Base-by-base conservation (phyloP, 192 early-diverging fungal species). In the Helicostylum pulchrum region DNA sequence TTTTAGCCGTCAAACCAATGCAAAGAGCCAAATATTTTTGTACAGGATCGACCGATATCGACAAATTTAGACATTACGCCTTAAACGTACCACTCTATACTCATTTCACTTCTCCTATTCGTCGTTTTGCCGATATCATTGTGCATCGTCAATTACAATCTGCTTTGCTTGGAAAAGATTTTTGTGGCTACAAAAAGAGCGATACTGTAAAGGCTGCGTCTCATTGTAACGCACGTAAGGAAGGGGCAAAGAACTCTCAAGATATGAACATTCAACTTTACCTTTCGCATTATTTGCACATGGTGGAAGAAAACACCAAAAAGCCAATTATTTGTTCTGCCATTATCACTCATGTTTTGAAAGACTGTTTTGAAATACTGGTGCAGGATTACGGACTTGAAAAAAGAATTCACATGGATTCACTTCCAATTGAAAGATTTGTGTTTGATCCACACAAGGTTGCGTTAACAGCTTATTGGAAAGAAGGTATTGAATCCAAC, bases 1-100 rank as follows among this genome's bases (percentile, higher is more conserved):
- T 99, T 45, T 73, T 87, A 72, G 90, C 78, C 31, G 86, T 80
- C 45, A 92, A 97, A 67, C 93, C 94, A 63, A 98, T 99, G 96
- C 96, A 97, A 85, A 92, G 94, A 65, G 95, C 97, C 19, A 93
- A 95, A 62, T 99, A 99, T 50, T 97, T 98, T 60, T 97, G 95
- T 77, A 94, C 93, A 7, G 97, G 96, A 12, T 90, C 90, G 39
- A 61, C 90, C 10, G 77, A 86, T 3, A 80, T 80, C 8, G 79
- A 81, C n/a, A 83, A 53, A 49, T 97, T 89, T 78, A 80, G 77
- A 5, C 97, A 99, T 74, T 99, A 98, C 68, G 95, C 96, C 43
- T 77, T 99, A 64, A 95, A 96, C 48, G 83, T 87, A 3, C 84
- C 80, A 7, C 91, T 99, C 45, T 99, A 97, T 83, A 99, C 97